Percentiles rank a stretch among this genome's conserved stretches.
phyloP scores from a whole-genome alignment of 2,329 filamentous ascomycete species.

The Emericellopsis cladophorae region DNA sequence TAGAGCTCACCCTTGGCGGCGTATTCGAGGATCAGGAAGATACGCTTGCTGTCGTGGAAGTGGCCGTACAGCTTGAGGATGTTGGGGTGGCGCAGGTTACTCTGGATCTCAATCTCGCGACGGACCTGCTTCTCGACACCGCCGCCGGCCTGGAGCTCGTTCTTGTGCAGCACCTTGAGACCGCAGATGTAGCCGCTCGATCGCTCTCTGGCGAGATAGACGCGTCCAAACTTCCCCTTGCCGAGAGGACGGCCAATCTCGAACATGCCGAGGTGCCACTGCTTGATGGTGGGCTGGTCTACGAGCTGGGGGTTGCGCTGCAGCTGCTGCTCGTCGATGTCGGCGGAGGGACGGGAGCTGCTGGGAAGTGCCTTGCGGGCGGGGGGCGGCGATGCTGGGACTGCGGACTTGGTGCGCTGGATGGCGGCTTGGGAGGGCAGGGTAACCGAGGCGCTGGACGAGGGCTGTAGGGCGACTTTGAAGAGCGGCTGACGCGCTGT shows the following conservation, averaged over 20 bases:
- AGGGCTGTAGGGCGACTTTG: constrained; percentile 73
- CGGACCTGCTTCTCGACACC: constrained; percentile 74
- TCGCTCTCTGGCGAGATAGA: constrained; percentile 74
- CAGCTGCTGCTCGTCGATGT: not conserved
- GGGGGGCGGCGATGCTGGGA: constrained; percentile 29
- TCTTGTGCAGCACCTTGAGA: constrained; percentile 78
- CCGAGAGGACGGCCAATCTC: constrained; percentile 79
- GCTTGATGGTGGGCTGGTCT: constrained; percentile 42
- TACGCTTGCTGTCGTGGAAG: constrained; percentile 80
- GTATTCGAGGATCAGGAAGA: constrained; percentile 80
- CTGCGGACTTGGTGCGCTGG: constrained; percentile 32
- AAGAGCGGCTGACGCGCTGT: constrained; percentile 64
- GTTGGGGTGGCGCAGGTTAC: constrained; percentile 75
- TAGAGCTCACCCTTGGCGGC: constrained; percentile 79
- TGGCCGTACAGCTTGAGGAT: constrained; percentile 75
- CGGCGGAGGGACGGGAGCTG: constrained; percentile 13
- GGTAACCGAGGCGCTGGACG: constrained; percentile 58
- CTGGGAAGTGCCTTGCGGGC: constrained; percentile 29
- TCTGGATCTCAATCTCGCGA: constrained; percentile 82
- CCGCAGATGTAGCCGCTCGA: constrained; percentile 73
- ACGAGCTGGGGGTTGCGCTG: constrained; percentile 9
- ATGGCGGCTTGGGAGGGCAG: constrained; percentile 50
- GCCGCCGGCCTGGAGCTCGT: constrained; percentile 60
- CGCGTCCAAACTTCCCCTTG: constrained; percentile 78
- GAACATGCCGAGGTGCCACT: constrained; percentile 88